Base-by-base conservation (phyloP, 2,329 filamentous ascomycete genomes). In the Claviceps sp. region DNA sequence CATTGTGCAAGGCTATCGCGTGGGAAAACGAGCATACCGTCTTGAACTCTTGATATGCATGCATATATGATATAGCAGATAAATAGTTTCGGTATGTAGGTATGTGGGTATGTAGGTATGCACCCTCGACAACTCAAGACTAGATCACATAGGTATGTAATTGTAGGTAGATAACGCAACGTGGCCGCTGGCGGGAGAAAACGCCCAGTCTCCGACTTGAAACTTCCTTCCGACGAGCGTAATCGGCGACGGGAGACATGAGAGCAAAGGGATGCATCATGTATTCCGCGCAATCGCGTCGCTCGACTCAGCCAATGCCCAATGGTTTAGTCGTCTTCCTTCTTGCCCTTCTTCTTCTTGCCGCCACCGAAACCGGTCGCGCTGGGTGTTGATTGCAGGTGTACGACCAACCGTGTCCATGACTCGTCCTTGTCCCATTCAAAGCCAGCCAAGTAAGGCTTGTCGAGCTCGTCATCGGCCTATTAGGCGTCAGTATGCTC, bases 351-450 rank as follows among this genome's bases (percentile, higher is more conserved):
- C 79, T 89, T 89, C 72, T 81, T 81, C 63, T 77, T 77, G 57
- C 68, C 63, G 55, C 66, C 63, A 45, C 62, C 67, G 56, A 69
- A 64, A 55, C 69, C 67, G 54, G 75, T 69, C 48, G 71, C 71
- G 22, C 77, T 76, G 55, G 80, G 80, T 60, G 85, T 78, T 69
- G 82, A 83, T 68, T 84, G 83, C 66, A 91, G 86, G 70, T 93
- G 89, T 46, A 96, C 89, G 62, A 94, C 75, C 63, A 97, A 78
- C 57, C 82, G 80, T 51, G 87, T 91, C 83, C 88, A 95, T 65
- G 82, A 88, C 71, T 95, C 88, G 60, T 95, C 86, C 67, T 85
- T 87, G 71, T 95, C 86, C 90, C 90, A 96, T 76, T 95, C 89
- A 73, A 97, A 96, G 59, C 91, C 91, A 62, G 84, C 84, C 59